A percentile compares a stretch with the other conserved stretches of the same genome.
These are phyloP conservation scores for Lepidium africanum DNA, from an alignment of 345 rosid species.

Conservation along the genomic window DNA sequence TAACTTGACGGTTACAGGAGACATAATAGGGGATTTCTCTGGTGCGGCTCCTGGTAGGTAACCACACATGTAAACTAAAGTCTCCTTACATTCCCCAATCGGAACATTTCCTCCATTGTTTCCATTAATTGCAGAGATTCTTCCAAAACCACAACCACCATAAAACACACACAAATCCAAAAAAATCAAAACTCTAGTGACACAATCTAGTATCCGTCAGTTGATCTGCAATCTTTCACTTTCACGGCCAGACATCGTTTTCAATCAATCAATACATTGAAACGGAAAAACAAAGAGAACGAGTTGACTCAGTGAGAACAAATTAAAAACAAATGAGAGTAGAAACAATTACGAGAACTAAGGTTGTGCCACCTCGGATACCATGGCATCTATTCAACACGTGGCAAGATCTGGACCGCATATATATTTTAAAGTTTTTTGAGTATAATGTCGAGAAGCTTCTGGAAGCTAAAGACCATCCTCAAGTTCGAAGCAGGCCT, in stretches of 20 bases:
- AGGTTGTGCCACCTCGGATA: slow-evolving; percentile 47
- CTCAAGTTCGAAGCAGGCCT: background rate
- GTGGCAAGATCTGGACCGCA: slow-evolving; percentile 42
- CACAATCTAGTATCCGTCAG: background rate
- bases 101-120: slow-evolving; percentile 14
- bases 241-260: background rate
- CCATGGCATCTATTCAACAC: slow-evolving; percentile 22
- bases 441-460: slow-evolving; percentile 32
- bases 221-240: background rate
- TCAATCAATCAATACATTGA: background rate
- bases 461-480: slow-evolving; percentile 39
- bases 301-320: background rate
- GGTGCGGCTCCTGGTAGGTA: slow-evolving; percentile 61
- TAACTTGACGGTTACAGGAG: slow-evolving; percentile 36
- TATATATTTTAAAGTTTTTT: slow-evolving; percentile 3
- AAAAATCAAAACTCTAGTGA: background rate
- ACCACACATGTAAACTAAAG: slow-evolving; percentile 59
- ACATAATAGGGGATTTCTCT: slow-evolving; percentile 56
- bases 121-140: slow-evolving; percentile 27
- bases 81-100: slow-evolving; percentile 31
- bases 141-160: background rate
- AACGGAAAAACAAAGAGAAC: background rate
- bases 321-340: background rate
- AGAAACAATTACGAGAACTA: slow-evolving; percentile 42
- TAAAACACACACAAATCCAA: background rate